A percentile compares a stretch with the other conserved stretches of the same genome.
Conservation (phyloP, 2,329 filamentous ascomycete species). For the Fusarium coffeatum region DNA sequence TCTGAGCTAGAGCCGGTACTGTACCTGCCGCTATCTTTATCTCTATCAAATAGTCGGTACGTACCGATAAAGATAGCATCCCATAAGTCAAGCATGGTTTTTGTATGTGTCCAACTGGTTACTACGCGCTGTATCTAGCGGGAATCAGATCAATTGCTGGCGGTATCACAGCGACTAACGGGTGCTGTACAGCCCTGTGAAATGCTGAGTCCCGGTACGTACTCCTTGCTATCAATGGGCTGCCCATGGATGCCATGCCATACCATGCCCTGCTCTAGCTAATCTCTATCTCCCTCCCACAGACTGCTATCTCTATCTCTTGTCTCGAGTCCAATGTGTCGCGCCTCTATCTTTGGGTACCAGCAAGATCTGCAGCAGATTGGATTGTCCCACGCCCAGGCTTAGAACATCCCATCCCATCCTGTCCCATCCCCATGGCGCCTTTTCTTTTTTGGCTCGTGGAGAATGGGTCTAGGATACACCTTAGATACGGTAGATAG, state of each 20-base stretch:
- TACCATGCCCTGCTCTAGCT: slow-evolving; percentile 14
- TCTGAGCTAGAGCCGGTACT: slow-evolving; percentile 31
- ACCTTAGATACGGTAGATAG: slow-evolving; percentile 9
- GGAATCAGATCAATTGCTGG: slow-evolving; percentile 22
- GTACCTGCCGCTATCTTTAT: slow-evolving; percentile 39
- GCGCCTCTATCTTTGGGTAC: slow-evolving; percentile 32
- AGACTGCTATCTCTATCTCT: slow-evolving; percentile 28
- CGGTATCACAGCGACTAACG: slow-evolving; percentile 28
- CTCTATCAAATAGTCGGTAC: slow-evolving; percentile 36
- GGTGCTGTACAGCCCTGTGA: slow-evolving; percentile 31
- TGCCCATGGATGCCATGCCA: background rate
- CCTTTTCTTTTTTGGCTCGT: slow-evolving; percentile 26
- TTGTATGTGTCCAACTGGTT: slow-evolving; percentile 46
- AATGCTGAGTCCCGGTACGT: slow-evolving; percentile 19
- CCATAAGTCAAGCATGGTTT: slow-evolving; percentile 25
- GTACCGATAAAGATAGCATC: slow-evolving; percentile 41
- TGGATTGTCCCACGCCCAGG: slow-evolving; percentile 28
- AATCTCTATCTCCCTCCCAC: slow-evolving; percentile 18
- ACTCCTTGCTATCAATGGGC: slow-evolving; percentile 23
- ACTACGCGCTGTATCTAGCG: slow-evolving; percentile 29
- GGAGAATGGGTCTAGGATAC: slow-evolving; percentile 17
- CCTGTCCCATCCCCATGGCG: slow-evolving; percentile 6
- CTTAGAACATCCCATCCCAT: slow-evolving; percentile 26
- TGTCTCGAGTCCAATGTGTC: slow-evolving; percentile 20
- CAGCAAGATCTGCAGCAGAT: slow-evolving; percentile 27